A percentile compares a stretch with the other conserved stretches of the same genome.
phyloP scores from a whole-genome alignment of 2,329 filamentous ascomycete genomes.

The Phyllosticta citrichinensis region DNA sequence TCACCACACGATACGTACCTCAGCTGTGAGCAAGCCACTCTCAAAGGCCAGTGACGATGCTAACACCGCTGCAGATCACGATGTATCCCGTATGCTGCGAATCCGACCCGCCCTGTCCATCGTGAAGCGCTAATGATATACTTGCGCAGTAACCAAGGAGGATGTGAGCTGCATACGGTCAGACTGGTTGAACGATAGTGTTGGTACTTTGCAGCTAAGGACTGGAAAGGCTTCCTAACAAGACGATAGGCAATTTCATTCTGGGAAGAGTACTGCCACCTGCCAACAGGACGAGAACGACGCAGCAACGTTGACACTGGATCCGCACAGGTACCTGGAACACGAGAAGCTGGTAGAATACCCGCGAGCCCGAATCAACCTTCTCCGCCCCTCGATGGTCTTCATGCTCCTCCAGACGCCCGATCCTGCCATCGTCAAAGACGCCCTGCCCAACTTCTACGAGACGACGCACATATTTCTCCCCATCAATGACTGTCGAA shows the following conservation, averaged over 20 bases:
- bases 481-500: slow-evolving; percentile 83
- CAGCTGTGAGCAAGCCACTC: slow-evolving; percentile 47
- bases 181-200: slow-evolving; percentile 97
- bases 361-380: slow-evolving; percentile 74
- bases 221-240: slow-evolving; percentile 8
- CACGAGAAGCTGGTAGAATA: slow-evolving; percentile 73
- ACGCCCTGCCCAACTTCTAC: slow-evolving; percentile 70
- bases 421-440: slow-evolving; percentile 45
- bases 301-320: not conserved
- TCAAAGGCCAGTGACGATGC: slow-evolving; percentile 9
- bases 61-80: slow-evolving; percentile 43
- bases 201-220: slow-evolving; percentile 34
- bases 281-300: not conserved
- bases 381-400: slow-evolving; percentile 86
- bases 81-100: slow-evolving; percentile 47
- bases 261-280: slow-evolving; percentile 73
- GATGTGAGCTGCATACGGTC: slow-evolving; percentile 80
- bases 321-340: slow-evolving; percentile 59
- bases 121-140: not conserved
- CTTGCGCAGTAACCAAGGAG: slow-evolving; percentile 66
- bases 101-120: not conserved
- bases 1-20: slow-evolving; percentile 59
- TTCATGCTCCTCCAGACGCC: slow-evolving; percentile 75
- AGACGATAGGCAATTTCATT: slow-evolving; percentile 72
- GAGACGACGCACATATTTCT: slow-evolving; percentile 87